phyloP scores from a whole-genome alignment of 1,284 basidiomycete species.

The Cryptococcus sp. region DNA sequence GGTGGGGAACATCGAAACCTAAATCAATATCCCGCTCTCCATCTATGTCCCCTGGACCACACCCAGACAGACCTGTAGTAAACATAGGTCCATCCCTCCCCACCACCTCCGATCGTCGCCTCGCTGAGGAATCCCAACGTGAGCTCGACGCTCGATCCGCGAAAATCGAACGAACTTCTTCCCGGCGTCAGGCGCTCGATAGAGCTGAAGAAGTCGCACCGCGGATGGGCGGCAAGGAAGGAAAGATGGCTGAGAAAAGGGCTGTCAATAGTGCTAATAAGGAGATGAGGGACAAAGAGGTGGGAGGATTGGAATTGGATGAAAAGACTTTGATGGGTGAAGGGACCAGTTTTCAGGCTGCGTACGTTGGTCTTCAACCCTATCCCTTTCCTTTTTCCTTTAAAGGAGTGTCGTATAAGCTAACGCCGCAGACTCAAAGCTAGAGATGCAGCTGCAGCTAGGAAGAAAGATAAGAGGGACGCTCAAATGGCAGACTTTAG shows the following conservation, averaged over 20 bases:
- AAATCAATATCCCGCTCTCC: slow-evolving; percentile 1
- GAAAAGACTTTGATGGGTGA: slow-evolving; percentile 44
- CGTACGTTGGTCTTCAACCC: too few relatives aligned
- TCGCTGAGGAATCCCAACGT: slow-evolving; percentile 30
- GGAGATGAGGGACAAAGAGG: slow-evolving; percentile 41
- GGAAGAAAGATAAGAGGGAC: slow-evolving; percentile 34
- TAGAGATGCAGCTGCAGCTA: slow-evolving; percentile 30
- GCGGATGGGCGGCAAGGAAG: slow-evolving; percentile 37
- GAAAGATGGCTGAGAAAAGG: slow-evolving; percentile 41
- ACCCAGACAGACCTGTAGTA: background rate
- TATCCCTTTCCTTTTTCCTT: background rate
- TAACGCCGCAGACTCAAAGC: slow-evolving; percentile 27
- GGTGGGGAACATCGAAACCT: background rate
- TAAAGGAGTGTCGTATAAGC: background rate
- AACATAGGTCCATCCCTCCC: slow-evolving; percentile 24
- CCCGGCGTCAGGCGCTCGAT: slow-evolving; percentile 17
- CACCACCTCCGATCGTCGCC: slow-evolving; percentile 35
- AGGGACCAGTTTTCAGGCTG: slow-evolving; percentile 35
- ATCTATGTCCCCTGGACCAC: slow-evolving; percentile 1
- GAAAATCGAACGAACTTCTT: slow-evolving; percentile 23
- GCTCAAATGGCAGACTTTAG: slow-evolving; percentile 27
- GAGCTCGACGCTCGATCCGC: slow-evolving; percentile 13
- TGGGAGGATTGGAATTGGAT: slow-evolving; percentile 41
- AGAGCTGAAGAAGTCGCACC: slow-evolving; percentile 43
- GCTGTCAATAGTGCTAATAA: slow-evolving; percentile 44